A percentile compares a stretch with the other conserved stretches of the same genome.
phyloP scores from a whole-genome alignment of 441 rosid genomes.

The Pelargonium exstipulatum region DNA sequence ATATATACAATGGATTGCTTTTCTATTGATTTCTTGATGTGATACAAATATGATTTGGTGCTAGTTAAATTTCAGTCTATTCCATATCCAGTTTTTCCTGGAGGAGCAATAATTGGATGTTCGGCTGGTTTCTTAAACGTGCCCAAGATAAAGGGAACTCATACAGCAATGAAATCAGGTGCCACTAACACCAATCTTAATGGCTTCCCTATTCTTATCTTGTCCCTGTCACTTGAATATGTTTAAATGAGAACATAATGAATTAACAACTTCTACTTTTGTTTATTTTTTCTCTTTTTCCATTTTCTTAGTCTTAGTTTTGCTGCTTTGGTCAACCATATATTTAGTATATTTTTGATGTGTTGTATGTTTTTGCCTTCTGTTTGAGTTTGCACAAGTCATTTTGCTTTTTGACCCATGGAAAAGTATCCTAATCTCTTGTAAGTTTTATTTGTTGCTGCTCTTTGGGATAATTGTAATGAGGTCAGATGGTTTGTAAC shows the following conservation, averaged over 20 bases:
- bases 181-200: background rate
- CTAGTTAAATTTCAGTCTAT: slow-evolving; percentile 96
- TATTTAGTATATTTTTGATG: too few relatives aligned
- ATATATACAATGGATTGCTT: background rate
- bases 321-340: too few relatives aligned
- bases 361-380: too few relatives aligned
- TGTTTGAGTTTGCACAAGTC: too few relatives aligned
- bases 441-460: too few relatives aligned
- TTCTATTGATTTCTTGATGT: slow-evolving; percentile 20
- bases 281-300: too few relatives aligned
- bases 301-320: too few relatives aligned
- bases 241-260: background rate
- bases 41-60: slow-evolving; percentile 49
- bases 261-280: too few relatives aligned
- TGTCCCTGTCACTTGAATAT: slow-evolving; percentile 1
- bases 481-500: too few relatives aligned
- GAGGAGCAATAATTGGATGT: slow-evolving; percentile 95
- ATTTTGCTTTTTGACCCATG: too few relatives aligned
- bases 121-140: slow-evolving; percentile 96
- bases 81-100: slow-evolving; percentile 96
- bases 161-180: slow-evolving; percentile 99
- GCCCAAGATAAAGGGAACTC: slow-evolving; percentile 96
- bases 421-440: too few relatives aligned
- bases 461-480: too few relatives aligned
- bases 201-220: slow-evolving; percentile 7